phyloP scores from a whole-genome alignment of 768 basidiomycete species.

The Calocybe gangraenosa region DNA sequence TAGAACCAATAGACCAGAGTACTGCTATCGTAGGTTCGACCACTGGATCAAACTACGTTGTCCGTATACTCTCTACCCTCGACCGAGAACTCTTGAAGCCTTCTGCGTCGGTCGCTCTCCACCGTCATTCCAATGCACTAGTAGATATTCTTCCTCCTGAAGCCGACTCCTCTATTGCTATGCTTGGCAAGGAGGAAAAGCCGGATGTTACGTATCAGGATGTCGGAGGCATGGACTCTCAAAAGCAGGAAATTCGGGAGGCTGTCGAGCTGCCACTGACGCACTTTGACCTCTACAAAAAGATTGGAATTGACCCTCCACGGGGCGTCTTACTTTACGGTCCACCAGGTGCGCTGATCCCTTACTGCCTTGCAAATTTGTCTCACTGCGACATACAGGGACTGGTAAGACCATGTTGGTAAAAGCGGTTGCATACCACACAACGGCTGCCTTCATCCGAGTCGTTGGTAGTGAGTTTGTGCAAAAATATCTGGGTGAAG shows the following conservation, averaged over 20 bases:
- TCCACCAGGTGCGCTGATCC: conserved; percentile 69
- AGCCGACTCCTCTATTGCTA: conserved; percentile 94
- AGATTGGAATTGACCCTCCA: conserved; percentile 99
- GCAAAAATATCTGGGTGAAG: conserved; percentile 99
- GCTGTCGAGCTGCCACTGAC: conserved; percentile 95
- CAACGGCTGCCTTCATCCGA: conserved; percentile 95
- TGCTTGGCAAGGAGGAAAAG: conserved; percentile 92
- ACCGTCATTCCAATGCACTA: conserved; percentile 96
- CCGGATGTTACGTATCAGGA: conserved; percentile 93
- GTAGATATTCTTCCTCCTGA: conserved; percentile 98
- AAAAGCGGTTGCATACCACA: conserved; percentile 98
- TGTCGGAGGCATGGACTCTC: conserved; percentile 94
- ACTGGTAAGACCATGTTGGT: conserved; percentile 99
- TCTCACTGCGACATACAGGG: conserved; percentile 39
- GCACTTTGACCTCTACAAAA: conserved; percentile 98
- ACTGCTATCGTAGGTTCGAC: conserved; percentile 97
- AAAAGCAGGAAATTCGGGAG: conserved; percentile 99
- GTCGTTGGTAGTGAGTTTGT: conserved; percentile 99
- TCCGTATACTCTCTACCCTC: conserved; percentile 93
- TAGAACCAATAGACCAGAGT: conserved; percentile 97
- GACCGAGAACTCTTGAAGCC: conserved; percentile 98
- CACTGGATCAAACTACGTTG: conserved; percentile 97
- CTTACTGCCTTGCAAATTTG: neutral
- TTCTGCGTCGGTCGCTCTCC: conserved; percentile 95
- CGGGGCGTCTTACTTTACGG: conserved; percentile 96